Evolutionary conservation across 2,329 filamentous ascomycete species (phyloP), one percentile per base, ranked within the genome.

Genomic region (Penicillium sp.): DNA sequence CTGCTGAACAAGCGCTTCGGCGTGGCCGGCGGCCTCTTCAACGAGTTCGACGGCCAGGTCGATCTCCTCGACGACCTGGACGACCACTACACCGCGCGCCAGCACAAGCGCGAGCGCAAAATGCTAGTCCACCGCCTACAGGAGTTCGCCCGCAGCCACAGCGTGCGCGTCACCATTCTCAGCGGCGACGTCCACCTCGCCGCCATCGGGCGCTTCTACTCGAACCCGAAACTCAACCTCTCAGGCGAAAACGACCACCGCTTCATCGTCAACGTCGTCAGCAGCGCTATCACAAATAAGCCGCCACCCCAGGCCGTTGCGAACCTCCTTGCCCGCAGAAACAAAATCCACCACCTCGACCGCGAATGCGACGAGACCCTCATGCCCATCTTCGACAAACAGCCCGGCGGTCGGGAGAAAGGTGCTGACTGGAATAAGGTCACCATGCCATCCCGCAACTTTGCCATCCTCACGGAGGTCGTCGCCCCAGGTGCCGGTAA

Each of bases 1-100:
- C 84, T 97, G 55, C 68, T 96, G 60, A 93, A 95, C 74, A 87
- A 90, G 67, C 82, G 90, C 24, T 95, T 97, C 58, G 91, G 91
- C 49, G 71, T 95, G 39, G 85, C 85, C 4, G 90, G 89, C 43
- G 82, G 83, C 45, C 75, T 96, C 39, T 95, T 97, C 76, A 97
- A 97, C 69, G 80, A 88, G 49, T 96, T 97, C 59, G 91, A 96
- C 60, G 91, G 91, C 34, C 73, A 77, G 43, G 78, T 83, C 28
- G 81, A 84, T 72, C 66, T 84, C 34, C 69, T 84, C 6, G 81
- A 84, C 53, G 81, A 84, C 56, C 63, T 84, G 38, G 81, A 84
- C 58, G 81, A 84, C 59, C 81, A 84, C 60, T 96, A 96, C 74
- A 96, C 91, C 1, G 88, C 90, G 6, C 82, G 82, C 55, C 88